A percentile compares a stretch with the other conserved stretches of the same genome.
Evolutionary conservation across 768 basidiomycete species (phyloP).

Genomic region (Dentipellis fragilis): DNA sequence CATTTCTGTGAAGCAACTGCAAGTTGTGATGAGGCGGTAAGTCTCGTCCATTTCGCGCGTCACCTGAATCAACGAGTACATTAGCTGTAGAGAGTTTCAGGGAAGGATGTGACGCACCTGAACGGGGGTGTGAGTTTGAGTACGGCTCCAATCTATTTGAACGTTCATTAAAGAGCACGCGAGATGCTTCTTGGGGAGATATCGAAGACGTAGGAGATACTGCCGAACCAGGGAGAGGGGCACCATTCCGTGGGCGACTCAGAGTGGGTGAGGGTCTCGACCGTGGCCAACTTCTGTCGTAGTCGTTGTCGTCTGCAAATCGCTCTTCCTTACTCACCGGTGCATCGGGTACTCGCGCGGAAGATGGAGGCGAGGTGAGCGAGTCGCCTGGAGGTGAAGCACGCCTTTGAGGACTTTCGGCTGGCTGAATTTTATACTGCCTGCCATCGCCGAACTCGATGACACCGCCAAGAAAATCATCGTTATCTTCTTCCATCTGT

Average conservation of each 20-base stretch:
- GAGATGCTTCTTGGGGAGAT: slow-evolving; percentile 48
- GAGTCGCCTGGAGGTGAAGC: slow-evolving; percentile 16
- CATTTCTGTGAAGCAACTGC: slow-evolving; percentile 53
- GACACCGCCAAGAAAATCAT: slow-evolving; percentile 78
- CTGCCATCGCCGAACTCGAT: slow-evolving; percentile 96
- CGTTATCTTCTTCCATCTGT: slow-evolving; percentile 87
- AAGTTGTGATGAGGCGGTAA: slow-evolving; percentile 33
- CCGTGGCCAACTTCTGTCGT: slow-evolving; percentile 94
- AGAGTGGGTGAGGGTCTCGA: slow-evolving; percentile 40
- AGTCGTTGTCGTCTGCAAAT: slow-evolving; percentile 70
- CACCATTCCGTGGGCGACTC: slow-evolving; percentile 20
- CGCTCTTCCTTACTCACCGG: slow-evolving; percentile 77
- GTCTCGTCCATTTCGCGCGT: slow-evolving; percentile 36
- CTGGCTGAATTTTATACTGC: slow-evolving; percentile 72
- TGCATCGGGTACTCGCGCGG: slow-evolving; percentile 15
- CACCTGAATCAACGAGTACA: slow-evolving; percentile 28
- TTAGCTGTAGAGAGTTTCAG: slow-evolving; percentile 15
- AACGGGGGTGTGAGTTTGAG: slow-evolving; percentile 39
- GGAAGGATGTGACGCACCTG: slow-evolving; percentile 17
- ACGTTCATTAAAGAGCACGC: slow-evolving; percentile 91
- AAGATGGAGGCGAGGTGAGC: slow-evolving; percentile 5
- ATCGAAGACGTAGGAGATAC: slow-evolving; percentile 28
- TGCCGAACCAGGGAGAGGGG: slow-evolving; percentile 20
- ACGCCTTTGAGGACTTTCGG: slow-evolving; percentile 23
- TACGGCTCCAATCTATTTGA: slow-evolving; percentile 87